These are phyloP conservation scores for Sordariomycetes sp. DNA, from an alignment of 2,329 filamentous ascomycete genomes.

Conservation along the genomic window DNA sequence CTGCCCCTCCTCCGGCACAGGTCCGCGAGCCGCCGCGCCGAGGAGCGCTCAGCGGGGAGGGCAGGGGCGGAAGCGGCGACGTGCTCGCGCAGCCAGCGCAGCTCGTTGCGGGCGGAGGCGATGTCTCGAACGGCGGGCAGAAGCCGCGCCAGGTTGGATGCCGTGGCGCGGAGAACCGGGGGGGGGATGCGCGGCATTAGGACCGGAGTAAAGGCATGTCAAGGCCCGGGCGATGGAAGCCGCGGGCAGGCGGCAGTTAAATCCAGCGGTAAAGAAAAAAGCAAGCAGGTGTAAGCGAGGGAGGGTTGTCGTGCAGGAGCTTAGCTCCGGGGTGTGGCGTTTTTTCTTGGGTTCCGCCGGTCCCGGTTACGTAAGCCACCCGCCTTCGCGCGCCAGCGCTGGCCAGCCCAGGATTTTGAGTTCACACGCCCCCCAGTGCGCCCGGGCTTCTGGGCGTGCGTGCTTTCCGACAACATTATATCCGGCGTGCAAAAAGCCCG, in stretches of 20 bases:
- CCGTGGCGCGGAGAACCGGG: constrained; percentile 44
- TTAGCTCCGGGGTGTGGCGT: neutral
- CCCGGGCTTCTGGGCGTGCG: neutral
- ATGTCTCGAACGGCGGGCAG: constrained; percentile 55
- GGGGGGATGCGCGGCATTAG: constrained; percentile 55
- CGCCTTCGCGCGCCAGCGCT: neutral
- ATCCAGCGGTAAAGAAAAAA: neutral
- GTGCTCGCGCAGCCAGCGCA: constrained; percentile 63
- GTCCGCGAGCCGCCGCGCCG: constrained; percentile 15
- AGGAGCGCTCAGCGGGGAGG: constrained; percentile 6
- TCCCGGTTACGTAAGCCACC: neutral
- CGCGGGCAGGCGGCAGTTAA: neutral
- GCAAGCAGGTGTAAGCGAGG: neutral
- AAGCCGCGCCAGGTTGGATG: constrained; percentile 46
- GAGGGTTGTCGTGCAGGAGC: neutral
- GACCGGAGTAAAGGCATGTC: neutral
- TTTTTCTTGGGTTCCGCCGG: neutral
- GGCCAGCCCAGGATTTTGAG: neutral
- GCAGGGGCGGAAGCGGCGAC: constrained; percentile 21
- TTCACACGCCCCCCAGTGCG: neutral
- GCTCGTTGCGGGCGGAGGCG: constrained; percentile 53
- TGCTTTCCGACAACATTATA: neutral
- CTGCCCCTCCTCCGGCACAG: constrained; percentile 38
- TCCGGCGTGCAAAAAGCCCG: neutral
- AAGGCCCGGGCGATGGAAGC: neutral